Evolutionary conservation across 2,329 filamentous ascomycete genomes (phyloP).

Genomic region (Pyricularia sp.): DNA sequence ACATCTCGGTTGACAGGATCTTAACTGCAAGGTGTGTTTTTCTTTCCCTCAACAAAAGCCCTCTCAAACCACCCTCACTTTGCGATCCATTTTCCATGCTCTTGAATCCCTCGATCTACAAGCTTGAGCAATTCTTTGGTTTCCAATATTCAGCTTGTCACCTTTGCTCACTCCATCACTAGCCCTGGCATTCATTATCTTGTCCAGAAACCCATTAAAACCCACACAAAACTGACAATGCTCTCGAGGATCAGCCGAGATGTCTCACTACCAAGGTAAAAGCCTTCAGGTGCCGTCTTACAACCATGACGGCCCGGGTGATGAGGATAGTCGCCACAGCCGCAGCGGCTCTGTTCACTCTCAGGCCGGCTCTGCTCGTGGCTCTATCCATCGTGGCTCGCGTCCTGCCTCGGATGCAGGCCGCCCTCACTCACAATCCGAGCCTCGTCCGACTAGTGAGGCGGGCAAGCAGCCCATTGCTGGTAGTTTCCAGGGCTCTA

Average conservation of each 20-base stretch:
- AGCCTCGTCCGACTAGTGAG: constrained; percentile 3
- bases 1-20: background rate
- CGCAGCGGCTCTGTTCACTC: constrained; percentile 1
- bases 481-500: background rate
- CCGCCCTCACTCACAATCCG: background rate
- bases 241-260: background rate
- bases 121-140: background rate
- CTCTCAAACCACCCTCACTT: background rate
- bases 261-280: background rate
- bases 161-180: background rate
- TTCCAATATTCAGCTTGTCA: background rate
- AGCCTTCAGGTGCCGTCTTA: constrained; percentile 2
- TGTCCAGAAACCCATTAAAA: too few species aligned
- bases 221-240: background rate
- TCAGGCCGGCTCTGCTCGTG: background rate
- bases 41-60: background rate
- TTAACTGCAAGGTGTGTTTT: background rate
- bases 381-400: background rate
- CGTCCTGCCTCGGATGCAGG: background rate
- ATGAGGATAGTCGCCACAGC: background rate
- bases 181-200: background rate
- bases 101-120: background rate
- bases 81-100: background rate
- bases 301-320: constrained; percentile 5
- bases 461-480: background rate